Evolutionary conservation across 1,284 basidiomycete genomes (phyloP), one percentile per base, ranked within the genome.

Genomic region (Lentinus polychrous): DNA sequence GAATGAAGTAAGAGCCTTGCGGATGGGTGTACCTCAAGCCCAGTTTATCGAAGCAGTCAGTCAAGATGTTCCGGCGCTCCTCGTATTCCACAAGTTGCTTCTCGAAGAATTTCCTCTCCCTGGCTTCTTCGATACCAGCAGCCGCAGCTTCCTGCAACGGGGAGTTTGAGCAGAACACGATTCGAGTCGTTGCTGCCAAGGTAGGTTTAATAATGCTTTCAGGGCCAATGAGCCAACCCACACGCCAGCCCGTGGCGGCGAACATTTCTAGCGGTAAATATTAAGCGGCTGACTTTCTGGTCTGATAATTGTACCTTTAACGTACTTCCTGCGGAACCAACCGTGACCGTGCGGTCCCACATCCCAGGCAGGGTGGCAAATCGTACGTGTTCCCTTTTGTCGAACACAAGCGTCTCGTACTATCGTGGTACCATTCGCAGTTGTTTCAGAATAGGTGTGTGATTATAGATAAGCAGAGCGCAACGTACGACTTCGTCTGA

Each of bases 221-320:
- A 3, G 93, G 91, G 5, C 89, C 96, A 54, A 99, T 86, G 11
- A 94, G 78, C 94, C 94, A 99, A 59, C 95, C 96, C 20, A 99
- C 81, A 49, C 96, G 84, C 95, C 95, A 99, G 20, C 96, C 96
- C 1, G 96, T 99, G 7, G 92, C 92, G 14, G 95, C 91, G 66
- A 99, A 99, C n/a, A 91, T 84, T 73, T 94, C 90, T 92, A 62
- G 49, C 24, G 18, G 27, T 12, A 34, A 31, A 15, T 12, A 14
- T 40, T 40, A 4, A 18, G 14, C 18, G 39, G 10, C 17, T 40
- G 12, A 7, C 5, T 8, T 8, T 7, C 20, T 23, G 20, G 22
- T 40, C 8, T 23, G 33, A 33, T 36, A 24, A 18, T 27, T 8
- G 7, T 40, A 40, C 6, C 6, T 12, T 20, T 20, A 15, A 71